Conservation (phyloP, 2,329 filamentous ascomycete genomes). For the Ilyonectria robusta region DNA sequence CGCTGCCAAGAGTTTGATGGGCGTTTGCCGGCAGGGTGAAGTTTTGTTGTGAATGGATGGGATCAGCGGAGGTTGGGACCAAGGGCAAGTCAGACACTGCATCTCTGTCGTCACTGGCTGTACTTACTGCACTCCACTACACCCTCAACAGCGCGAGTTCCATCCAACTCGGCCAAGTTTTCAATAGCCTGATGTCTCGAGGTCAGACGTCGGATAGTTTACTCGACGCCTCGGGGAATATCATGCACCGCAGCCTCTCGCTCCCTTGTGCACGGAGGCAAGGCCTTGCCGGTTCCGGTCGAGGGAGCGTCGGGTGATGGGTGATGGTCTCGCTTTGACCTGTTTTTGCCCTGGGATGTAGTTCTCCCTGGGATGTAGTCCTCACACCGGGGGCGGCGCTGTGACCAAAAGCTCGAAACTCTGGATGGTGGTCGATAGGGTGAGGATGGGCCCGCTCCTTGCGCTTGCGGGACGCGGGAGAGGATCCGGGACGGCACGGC, state of each 20-base stretch:
- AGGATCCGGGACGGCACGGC: slow-evolving; percentile 17
- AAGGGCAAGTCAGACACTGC: neutral
- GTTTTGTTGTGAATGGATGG: neutral
- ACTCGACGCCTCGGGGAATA: too few species aligned
- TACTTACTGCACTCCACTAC: too few species aligned
- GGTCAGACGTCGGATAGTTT: too few species aligned
- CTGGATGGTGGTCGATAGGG: neutral
- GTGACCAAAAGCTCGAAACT: neutral
- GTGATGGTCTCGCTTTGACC: neutral
- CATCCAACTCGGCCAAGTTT: too few species aligned
- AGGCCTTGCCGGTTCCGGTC: too few species aligned
- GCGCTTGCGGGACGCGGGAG: slow-evolving; percentile 14
- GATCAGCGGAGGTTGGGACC: neutral
- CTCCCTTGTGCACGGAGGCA: too few species aligned
- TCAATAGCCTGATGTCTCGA: too few species aligned
- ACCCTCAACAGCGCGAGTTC: too few species aligned
- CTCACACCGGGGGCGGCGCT: neutral
- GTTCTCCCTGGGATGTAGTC: neutral
- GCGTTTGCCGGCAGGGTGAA: neutral
- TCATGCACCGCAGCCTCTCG: too few species aligned
- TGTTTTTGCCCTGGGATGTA: neutral
- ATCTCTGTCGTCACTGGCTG: too few species aligned
- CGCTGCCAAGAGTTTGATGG: neutral
- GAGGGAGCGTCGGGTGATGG: too few species aligned
- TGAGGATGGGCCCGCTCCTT: too few species aligned